Evolutionary conservation across 441 rosid genomes (phyloP).

Genomic region (Cnidoscolus chayamansa): DNA sequence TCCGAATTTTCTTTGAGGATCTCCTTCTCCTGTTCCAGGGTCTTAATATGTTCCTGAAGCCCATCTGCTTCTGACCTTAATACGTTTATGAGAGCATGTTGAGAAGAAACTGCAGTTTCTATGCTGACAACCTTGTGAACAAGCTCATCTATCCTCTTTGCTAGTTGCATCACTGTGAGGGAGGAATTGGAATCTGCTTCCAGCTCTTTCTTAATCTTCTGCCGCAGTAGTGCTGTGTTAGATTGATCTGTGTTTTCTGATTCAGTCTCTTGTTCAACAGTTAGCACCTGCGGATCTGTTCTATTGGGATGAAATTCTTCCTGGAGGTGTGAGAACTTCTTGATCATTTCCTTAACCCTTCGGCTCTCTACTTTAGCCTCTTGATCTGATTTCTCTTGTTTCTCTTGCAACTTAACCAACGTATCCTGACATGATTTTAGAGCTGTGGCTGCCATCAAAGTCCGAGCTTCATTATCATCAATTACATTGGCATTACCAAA

Average conservation of each 20-base stretch:
- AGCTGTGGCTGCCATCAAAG: slow-evolving; percentile 65
- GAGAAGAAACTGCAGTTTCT: slow-evolving; percentile 58
- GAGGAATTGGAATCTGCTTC: slow-evolving; percentile 26
- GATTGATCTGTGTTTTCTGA: slow-evolving; percentile 13
- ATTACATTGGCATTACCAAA: slow-evolving; percentile 50
- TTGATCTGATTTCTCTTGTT: slow-evolving; percentile 48
- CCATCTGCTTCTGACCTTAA: slow-evolving; percentile 54
- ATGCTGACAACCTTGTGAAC: slow-evolving; percentile 59
- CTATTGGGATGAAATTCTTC: slow-evolving; percentile 25
- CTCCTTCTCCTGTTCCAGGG: slow-evolving; percentile 59
- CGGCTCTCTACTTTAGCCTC: slow-evolving; percentile 45
- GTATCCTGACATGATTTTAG: slow-evolving; percentile 63
- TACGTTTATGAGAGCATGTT: slow-evolving; percentile 51
- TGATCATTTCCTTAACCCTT: slow-evolving; percentile 46
- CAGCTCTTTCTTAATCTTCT: slow-evolving; percentile 35
- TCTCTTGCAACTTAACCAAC: slow-evolving; percentile 51
- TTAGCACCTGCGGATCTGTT: slow-evolving; percentile 15
- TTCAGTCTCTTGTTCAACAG: slow-evolving; percentile 29
- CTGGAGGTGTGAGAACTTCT: slow-evolving; percentile 44
- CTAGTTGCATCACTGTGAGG: slow-evolving; percentile 51
- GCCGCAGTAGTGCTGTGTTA: slow-evolving; percentile 27
- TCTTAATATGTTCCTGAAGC: slow-evolving; percentile 46
- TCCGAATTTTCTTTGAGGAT: slow-evolving; percentile 41
- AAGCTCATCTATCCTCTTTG: slow-evolving; percentile 66
- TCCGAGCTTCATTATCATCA: slow-evolving; percentile 71